Percentiles rank a stretch among this genome's conserved stretches.
These are phyloP conservation scores for Cercophora samala DNA, from an alignment of 495 filamentous ascomycete species.

Conservation along the genomic window DNA sequence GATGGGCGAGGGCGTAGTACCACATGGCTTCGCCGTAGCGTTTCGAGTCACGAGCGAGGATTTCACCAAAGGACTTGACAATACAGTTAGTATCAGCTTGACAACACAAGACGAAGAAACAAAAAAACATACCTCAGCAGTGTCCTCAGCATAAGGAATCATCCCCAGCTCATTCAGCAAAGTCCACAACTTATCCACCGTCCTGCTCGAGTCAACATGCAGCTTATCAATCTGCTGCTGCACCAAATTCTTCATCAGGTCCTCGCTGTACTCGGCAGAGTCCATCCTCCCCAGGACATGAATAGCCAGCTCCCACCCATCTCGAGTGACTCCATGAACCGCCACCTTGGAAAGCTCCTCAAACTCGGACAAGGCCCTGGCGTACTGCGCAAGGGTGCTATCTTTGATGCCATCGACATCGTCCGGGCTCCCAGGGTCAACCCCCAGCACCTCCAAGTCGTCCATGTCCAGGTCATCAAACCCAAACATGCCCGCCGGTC, in stretches of 20 bases:
- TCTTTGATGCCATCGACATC: slow-evolving; percentile 59
- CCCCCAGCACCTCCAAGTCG: slow-evolving; percentile 53
- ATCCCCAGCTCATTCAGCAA: slow-evolving; percentile 68
- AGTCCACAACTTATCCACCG: slow-evolving; percentile 71
- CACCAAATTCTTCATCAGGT: slow-evolving; percentile 55
- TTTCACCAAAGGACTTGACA: slow-evolving; percentile 72
- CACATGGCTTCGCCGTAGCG: slow-evolving; percentile 77
- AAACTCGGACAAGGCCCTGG: slow-evolving; percentile 51
- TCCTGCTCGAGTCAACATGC: slow-evolving; percentile 58
- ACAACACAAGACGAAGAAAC: background rate
- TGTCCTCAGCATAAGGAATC: slow-evolving; percentile 63
- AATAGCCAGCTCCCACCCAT: slow-evolving; percentile 85
- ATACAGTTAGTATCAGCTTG: slow-evolving; percentile 22
- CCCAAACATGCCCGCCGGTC: slow-evolving; percentile 31
- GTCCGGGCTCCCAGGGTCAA: slow-evolving; percentile 44
- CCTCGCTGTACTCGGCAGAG: slow-evolving; percentile 58
- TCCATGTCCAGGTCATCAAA: slow-evolving; percentile 50
- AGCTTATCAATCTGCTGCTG: slow-evolving; percentile 60
- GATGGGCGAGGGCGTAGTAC: slow-evolving; percentile 80
- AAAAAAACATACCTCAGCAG: slow-evolving; percentile 64
- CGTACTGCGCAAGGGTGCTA: slow-evolving; percentile 70
- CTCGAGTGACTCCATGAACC: slow-evolving; percentile 42
- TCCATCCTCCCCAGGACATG: slow-evolving; percentile 72
- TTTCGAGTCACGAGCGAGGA: slow-evolving; percentile 60
- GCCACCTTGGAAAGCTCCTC: slow-evolving; percentile 34